Conservation (phyloP, 345 rosid genomes). For the Syzygium aromaticum region DNA sequence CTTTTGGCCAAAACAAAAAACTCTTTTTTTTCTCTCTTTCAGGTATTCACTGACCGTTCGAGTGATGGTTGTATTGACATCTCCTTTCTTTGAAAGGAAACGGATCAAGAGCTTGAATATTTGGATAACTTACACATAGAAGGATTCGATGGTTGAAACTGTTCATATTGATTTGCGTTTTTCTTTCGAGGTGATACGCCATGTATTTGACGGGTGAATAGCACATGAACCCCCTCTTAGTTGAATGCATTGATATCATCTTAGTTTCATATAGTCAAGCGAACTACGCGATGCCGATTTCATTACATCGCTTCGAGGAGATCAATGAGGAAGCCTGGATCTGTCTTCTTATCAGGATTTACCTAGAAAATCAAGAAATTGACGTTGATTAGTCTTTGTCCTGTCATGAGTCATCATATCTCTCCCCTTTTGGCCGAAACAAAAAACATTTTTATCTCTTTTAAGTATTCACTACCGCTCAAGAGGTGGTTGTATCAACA, state of each 20-base stretch:
- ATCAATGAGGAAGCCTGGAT: not conserved
- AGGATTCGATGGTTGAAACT: not conserved
- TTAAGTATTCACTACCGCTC: not conserved
- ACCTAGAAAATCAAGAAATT: not conserved
- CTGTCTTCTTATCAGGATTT: not conserved
- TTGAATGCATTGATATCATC: no score
- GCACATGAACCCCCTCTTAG: not conserved
- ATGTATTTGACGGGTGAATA: not conserved
- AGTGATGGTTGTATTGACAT: not conserved
- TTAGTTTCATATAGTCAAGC: not conserved
- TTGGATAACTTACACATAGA: no score
- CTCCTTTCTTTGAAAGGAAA: not conserved
- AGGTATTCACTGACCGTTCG: not conserved
- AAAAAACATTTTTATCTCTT: no score
- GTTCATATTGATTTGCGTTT: not conserved
- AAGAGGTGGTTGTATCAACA: not conserved
- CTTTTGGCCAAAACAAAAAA: no score
- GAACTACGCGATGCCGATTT: fast-evolving
- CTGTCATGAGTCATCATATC: not conserved
- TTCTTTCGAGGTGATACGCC: not conserved
- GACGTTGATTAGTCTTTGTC: not conserved
- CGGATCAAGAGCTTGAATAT: fast-evolving
- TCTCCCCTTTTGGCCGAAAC: no score
- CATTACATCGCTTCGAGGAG: not conserved
- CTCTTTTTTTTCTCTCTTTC: no score